A percentile compares a stretch with the other conserved stretches of the same genome.
Evolutionary conservation across 139 green algal genomes (phyloP).

Genomic region (Chlorella sp.): DNA sequence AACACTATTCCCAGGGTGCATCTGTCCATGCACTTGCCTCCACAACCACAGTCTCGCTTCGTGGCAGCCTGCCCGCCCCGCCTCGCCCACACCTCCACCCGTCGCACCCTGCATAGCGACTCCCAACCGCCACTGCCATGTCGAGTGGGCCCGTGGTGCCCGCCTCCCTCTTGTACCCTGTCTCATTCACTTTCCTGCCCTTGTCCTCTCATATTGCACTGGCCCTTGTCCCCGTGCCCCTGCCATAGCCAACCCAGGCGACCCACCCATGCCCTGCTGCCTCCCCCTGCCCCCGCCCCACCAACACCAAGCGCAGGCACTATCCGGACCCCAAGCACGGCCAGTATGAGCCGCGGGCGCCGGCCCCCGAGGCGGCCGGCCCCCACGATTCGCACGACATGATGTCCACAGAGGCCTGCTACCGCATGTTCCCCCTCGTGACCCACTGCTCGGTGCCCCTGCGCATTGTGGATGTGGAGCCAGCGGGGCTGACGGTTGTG

Average conservation of each 20-base stretch:
- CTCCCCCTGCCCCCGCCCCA: no score
- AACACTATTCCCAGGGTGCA: no score
- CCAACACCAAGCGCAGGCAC: not conserved
- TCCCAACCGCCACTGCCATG: no score
- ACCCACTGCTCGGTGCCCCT: constrained; percentile 26
- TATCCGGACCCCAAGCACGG: not conserved
- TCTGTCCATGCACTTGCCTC: no score
- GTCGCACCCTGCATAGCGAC: no score
- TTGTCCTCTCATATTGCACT: not conserved
- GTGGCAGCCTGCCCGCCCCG: no score
- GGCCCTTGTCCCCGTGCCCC: not conserved
- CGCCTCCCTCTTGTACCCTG: not conserved
- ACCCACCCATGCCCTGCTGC: not conserved
- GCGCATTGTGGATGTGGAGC: constrained; percentile 24
- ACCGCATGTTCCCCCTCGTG: constrained; percentile 26
- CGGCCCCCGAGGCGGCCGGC: not conserved
- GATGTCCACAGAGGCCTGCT: constrained; percentile 30
- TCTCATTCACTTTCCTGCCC: not conserved
- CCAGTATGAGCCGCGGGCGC: not conserved
- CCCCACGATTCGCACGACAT: constrained; percentile 1
- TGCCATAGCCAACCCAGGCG: not conserved
- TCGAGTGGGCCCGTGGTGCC: no score
- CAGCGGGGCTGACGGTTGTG: constrained; percentile 3
- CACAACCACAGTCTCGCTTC: no score
- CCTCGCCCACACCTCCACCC: no score